Evolutionary conservation across 768 basidiomycete genomes (phyloP), one percentile per base, ranked within the genome.

Genomic region (Crassisporium funariophilum): DNA sequence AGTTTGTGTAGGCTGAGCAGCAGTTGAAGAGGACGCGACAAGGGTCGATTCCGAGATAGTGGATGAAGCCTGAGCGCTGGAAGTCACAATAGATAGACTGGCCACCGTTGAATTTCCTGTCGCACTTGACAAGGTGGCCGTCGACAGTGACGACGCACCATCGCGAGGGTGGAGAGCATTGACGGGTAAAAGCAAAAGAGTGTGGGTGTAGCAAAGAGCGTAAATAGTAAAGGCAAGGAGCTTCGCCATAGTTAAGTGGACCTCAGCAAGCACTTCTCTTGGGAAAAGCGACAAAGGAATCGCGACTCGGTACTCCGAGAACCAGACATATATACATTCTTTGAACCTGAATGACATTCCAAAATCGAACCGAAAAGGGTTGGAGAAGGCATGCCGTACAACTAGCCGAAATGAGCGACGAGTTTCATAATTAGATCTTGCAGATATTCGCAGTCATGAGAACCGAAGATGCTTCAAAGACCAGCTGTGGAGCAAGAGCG

Each of bases 201-300:
- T 38, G 47, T 53, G 53, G 2, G 46, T 39, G 15, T 47, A 42
- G 25, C 52, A 52, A 20, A 57, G 45, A 54, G 50, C 44, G 44
- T 49, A 42, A 13, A 52, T 23, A n/a, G 22, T 49, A 38, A 57
- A 36, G 15, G 52, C 35, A 17, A 57, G 29, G 37, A 47, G 50
- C 38, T 44, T 41, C 52, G 50, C 51, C 49, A 54, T 51, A 20
- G 19, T 31, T 11, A n/a, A 13, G 13, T 11, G 27, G 41, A 21
- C 24, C 23, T 23, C 20, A 44, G 38, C 10, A 47, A 20, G 33
- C 35, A 47, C 16, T 52, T 24, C 44, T 44, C 35, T 25, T 37
- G 24, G 29, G 42, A 9, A 20, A 38, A 40, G 33, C n/a, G 22
- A 27, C 31, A 39, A 33, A 45, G 39, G 35, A 51, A 34, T 24